Percentiles rank a stretch among this genome's conserved stretches.
Conservation (phyloP, 1,284 basidiomycete genomes). For the Ceratobasidium theobromae region DNA sequence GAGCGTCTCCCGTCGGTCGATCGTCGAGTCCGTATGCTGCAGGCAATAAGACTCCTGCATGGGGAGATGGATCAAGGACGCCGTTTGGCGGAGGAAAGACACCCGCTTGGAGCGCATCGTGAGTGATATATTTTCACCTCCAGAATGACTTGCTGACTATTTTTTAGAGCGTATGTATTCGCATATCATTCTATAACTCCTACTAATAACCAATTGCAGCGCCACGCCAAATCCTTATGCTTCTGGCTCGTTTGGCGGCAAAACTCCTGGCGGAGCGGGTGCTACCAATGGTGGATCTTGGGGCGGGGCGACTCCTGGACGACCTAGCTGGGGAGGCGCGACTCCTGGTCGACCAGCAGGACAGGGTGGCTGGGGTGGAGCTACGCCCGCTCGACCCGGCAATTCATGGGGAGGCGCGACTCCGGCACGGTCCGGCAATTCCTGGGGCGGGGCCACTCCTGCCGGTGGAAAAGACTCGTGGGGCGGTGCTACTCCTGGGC, state of each 20-base stretch:
- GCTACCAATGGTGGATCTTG: conserved; percentile 9
- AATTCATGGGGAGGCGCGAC: conserved; percentile 33
- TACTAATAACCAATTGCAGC: not conserved
- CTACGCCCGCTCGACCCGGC: conserved; percentile 38
- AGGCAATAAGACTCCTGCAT: conserved; percentile 58
- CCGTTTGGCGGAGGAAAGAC: conserved; percentile 51
- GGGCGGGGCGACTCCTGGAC: conserved; percentile 26
- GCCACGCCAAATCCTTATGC: conserved; percentile 38
- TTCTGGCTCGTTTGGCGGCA: conserved; percentile 41
- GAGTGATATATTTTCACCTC: not conserved
- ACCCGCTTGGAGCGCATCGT: conserved; percentile 30
- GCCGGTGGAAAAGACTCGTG: conserved; percentile 49
- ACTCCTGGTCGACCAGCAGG: conserved; percentile 24
- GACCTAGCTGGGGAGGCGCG: conserved; percentile 12
- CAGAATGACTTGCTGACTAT: not conserved
- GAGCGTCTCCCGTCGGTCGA: conserved; percentile 44
- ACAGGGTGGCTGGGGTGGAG: conserved; percentile 38
- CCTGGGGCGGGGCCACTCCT: conserved; percentile 53
- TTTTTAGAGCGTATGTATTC: conserved; percentile 13
- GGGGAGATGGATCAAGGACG: conserved; percentile 57
- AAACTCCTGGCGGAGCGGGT: conserved; percentile 28
- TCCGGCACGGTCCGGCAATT: not conserved
- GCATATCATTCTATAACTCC: not conserved
- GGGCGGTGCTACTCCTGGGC: conserved; percentile 44
- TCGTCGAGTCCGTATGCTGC: conserved; percentile 70